Base-by-base conservation (phyloP, 2,329 filamentous ascomycete species). In the Hypoxylon sp. region DNA sequence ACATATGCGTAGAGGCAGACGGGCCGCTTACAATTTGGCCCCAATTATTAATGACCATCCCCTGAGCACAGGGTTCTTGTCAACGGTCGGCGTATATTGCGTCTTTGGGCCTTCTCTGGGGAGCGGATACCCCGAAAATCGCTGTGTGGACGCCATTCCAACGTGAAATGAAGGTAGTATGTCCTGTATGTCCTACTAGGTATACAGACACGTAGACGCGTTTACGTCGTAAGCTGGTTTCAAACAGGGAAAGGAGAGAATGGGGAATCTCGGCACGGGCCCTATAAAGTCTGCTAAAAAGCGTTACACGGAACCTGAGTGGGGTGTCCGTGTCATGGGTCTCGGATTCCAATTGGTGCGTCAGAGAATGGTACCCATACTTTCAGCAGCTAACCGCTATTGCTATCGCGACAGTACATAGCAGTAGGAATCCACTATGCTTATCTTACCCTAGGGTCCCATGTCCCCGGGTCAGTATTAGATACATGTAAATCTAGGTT, bases 21-120 rank as follows among this genome's bases (percentile, higher is more conserved):
- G 19, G 19, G 29, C 43, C n/a, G 47, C 52, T 75, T 79, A 92
- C 90, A 91, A 73, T 62, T 83, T 86, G 55, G 87, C 86, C 43
- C 85, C 87, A 54, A 90, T 81, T 27, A 87, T 82, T 50, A 96
- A 81, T 6, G 88, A 78, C 30, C 84, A 78, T 4, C 93, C 93
- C 59, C 89, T 84, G 68, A 96, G 81, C 1, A 88, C 84, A 0
- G 93, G 92, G 75, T 95, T 94, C 41, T 85, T 83, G 67, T 88
- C 85, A 30, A 82, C 77, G n/a, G 79, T 76, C 67, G 82, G 81
- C 23, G 80, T 75, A 67, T 84, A 86, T 4, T 80, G 79, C 9
- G 76, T 74, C n/a, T 67, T 57, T 1, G 75, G 73, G 1, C 74
- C 74, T 65, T 77, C 74, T 21, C 70, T 71, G 32, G 74, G 69